Evolutionary conservation across 23 red algal genomes (phyloP), one percentile per base, ranked within the genome.

Genomic region (Gracilaria caudata): DNA sequence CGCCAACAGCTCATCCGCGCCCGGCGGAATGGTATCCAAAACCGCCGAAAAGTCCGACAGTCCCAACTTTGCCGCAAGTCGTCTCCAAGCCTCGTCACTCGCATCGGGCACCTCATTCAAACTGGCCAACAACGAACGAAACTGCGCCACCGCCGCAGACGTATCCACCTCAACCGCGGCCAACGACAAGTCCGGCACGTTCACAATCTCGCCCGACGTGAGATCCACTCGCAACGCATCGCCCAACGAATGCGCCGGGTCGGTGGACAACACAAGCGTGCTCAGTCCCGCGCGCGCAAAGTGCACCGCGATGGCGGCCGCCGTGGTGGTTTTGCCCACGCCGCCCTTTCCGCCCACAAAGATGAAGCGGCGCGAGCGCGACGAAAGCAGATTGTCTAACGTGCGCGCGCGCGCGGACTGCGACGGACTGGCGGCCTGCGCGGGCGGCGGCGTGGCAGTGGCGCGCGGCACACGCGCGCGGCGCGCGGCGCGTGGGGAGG

Each of bases 1-100:
- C 44, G 93, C 93, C 60, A 99, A 81, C 43, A 99, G 92, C 92
- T 99, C 97, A 60, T 99, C 97, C 2, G 97, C 97, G 41, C 97
- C 97, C 0, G 97, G 97, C 13, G 97, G 97, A 41, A 99, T 82
- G 63, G 93, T 99, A 35, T 95, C 91, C 12, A 99, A 78, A 17
- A 99, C 73, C 3, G 93, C 93, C n/a, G 80, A 83, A 40, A 99
- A 82, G 60, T 99, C 97, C 21, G 80, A 41, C 51, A 99, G 71
- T 11, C 93, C 97, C 14, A 95, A 61, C 26, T 58, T 34, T 26
- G 24, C 51, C 17, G 88, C 88, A 0, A 84, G 39, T n/a, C 23
- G 23, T 0, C 68, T 26, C 89, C 68, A 83, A 0, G 45, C 49
- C 0, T 73, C 43, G 23, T 76, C 68, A 49, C 47, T 25, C 11